Base-by-base conservation (phyloP, 2,329 filamentous ascomycete genomes). In the Ilyonectria destructans region DNA sequence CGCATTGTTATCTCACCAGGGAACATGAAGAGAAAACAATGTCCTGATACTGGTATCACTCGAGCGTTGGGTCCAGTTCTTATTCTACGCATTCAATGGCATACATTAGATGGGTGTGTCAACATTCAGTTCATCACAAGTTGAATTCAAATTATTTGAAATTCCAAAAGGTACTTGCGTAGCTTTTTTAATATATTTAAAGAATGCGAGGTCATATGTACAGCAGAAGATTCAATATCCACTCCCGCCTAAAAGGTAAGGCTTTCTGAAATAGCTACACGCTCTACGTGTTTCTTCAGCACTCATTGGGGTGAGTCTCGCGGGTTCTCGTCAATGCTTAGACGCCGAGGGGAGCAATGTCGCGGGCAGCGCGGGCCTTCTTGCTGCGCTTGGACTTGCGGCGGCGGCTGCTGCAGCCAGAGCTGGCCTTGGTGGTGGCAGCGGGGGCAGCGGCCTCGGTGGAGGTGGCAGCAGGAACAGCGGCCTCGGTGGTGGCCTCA, bases 161-260 rank as follows among this genome's bases (percentile, higher is more conserved):
- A 12, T 54, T 35, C 51, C n/a, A 58, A 62, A 58, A 29, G 37
- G 35, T 58, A n/a, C 40, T 61, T 57, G 10, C 35, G 23, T 52
- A 8, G 31, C 29, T 57, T 10, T 58, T 66, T 51, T 62, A 65
- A 73, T 71, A 40, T 40, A 43, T 69, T 67, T 62, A 60, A 75
- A 52, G 70, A 69, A 55, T 43, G 35, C 64, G 65, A 70, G 69
- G 73, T 74, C 71, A 74, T 76, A 75, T 76, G 62, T 76, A 76
- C 74, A 76, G 71, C 74, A 75, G 73, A 76, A 76, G 62, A 71
- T 69, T 73, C 62, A 67, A 73, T 48, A 65, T 65, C 72, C 68
- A 72, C 65, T 70, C 66, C 65, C 54, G 62, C 58, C 40, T 55
- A 56, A 49, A 64, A 67, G 40, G 58, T 31, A 56, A 52, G 49